Evolutionary conservation across 257 asterid genomes (phyloP).

Genomic region (Solanum corneliomulleri): DNA sequence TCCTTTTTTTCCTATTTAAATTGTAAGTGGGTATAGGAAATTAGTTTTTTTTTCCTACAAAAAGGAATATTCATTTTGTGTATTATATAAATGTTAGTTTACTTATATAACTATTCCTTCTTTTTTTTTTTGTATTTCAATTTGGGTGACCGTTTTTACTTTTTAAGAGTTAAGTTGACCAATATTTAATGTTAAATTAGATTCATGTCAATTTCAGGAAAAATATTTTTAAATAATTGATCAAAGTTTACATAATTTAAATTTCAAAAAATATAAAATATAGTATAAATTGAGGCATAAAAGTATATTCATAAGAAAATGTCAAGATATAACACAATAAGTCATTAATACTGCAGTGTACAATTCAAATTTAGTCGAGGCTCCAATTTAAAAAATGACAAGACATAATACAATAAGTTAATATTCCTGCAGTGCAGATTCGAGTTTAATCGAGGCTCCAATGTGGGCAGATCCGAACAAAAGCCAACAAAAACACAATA

Average conservation of each 20-base stretch:
- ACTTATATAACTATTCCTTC: neutral
- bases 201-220: neutral
- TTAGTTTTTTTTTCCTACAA: neutral
- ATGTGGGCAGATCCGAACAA: no score
- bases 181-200: neutral
- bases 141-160: neutral
- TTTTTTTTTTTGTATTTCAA: neutral
- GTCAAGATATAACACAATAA: accelerated
- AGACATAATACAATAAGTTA: no score
- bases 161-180: neutral
- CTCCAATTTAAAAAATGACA: no score
- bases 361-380: no score
- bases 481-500: neutral
- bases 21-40: neutral
- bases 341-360: neutral
- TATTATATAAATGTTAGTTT: neutral
- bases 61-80: neutral
- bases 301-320: neutral
- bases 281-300: neutral
- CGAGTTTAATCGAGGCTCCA: no score
- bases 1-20: neutral
- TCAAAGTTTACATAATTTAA: neutral
- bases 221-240: neutral
- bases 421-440: no score
- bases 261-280: accelerated